These are phyloP conservation scores for Glycine latifolia DNA, from an alignment of 306 rosid genomes.

Conservation along the genomic window DNA sequence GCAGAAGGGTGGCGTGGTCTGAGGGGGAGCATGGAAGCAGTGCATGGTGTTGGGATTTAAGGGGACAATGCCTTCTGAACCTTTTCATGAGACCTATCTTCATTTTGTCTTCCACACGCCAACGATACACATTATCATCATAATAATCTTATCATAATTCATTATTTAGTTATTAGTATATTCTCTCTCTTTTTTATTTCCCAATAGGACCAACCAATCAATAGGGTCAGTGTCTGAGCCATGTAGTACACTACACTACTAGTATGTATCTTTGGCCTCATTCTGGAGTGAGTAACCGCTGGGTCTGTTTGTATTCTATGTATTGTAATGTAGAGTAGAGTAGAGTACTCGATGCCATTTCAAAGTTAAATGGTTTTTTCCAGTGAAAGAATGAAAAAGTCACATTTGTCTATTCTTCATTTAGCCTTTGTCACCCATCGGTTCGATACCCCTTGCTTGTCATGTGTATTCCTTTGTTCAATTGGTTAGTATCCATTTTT, in stretches of 20 bases:
- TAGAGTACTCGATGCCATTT: too few species aligned
- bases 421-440: neutral
- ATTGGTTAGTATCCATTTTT: neutral
- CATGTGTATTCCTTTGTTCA: neutral
- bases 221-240: neutral
- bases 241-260: neutral
- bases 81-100: conserved; percentile 52
- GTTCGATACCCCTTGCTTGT: neutral
- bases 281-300: too few species aligned
- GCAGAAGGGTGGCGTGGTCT: conserved; percentile 60
- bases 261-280: neutral
- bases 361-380: too few species aligned
- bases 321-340: too few species aligned
- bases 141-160: neutral
- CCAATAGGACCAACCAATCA: neutral
- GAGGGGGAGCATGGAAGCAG: conserved; percentile 62
- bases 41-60: conserved; percentile 56
- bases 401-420: conserved; percentile 36
- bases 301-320: too few species aligned
- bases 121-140: neutral
- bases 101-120: conserved; percentile 61
- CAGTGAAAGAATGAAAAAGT: too few species aligned
- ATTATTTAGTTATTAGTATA: neutral
- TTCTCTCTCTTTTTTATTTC: neutral
- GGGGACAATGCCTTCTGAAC: conserved; percentile 71